Base-by-base conservation (phyloP, 352 stramenopile genomes). In the Pythium biforme region DNA sequence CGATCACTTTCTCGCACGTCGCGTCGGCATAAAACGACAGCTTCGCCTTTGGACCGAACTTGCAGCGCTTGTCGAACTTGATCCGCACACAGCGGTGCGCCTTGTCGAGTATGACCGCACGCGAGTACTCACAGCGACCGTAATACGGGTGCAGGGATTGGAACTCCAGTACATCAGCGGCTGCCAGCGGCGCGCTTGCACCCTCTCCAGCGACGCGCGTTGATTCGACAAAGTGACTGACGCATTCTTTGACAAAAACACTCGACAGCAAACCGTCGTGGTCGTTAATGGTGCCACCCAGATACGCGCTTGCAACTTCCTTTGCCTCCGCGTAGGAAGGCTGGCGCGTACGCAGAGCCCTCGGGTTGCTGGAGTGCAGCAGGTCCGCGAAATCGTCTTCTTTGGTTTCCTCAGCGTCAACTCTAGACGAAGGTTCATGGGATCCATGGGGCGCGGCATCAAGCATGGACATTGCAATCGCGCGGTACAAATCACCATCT, bases 111-210 rank as follows among this genome's bases (percentile, higher is more conserved):
- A 59, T 70, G 0, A 92, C 83, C 17, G 73, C 75, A 19, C 82
- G 72, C n/a, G 76, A 74, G 58, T 94, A 96, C 14, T 94, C 86
- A 40, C 78, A 92, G 15, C 78, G 81, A 47, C 80, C 85, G 59
- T 92, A 94, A 55, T 96, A 94, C 25, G 87, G 85, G 31, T 96
- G 87, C 22, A 96, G 64, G 4, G 87, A 96, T 53, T 94, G 83
- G 46, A 88, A 92, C 45, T 94, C 86, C 9, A 73, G 3, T 4
- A 33, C 19, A 3, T 23, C 76, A 54, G 17, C 61, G 14, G 29
- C 34, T 31, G 49, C 48, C 20, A n/a, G 15, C 1, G 8, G 23
- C 1, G 15, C 45, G 17, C 46, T 52, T 0, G 60, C 47, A 14
- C 79, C 84, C 52, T 90, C 74, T 26, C 78, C 73, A 27, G 86